Conservation (phyloP, 2,329 filamentous ascomycete species). For the Ilyonectria destructans region DNA sequence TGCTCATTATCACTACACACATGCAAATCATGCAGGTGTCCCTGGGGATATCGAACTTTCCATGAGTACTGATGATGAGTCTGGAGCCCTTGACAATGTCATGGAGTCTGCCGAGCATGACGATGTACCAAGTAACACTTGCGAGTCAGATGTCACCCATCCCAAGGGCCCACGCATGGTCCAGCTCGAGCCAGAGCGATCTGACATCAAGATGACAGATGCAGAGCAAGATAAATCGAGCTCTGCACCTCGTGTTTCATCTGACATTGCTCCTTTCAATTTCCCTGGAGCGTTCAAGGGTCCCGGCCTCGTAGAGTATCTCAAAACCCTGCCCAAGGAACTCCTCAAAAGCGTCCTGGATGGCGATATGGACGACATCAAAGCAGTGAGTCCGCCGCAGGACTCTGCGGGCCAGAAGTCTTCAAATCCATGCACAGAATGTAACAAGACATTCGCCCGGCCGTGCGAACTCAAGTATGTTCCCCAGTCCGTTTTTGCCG, state of each 20-base stretch:
- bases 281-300: slow-evolving; percentile 20
- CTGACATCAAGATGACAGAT: slow-evolving; percentile 41
- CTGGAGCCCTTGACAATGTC: background rate
- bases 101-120: background rate
- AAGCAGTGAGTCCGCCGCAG: slow-evolving; percentile 28
- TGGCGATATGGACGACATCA: slow-evolving; percentile 23
- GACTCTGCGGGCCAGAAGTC: slow-evolving; percentile 35
- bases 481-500: background rate
- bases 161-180: background rate
- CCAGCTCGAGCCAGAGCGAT: slow-evolving; percentile 20
- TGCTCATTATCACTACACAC: slow-evolving; percentile 14
- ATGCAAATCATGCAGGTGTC: background rate
- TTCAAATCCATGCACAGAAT: slow-evolving; percentile 56
- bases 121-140: slow-evolving; percentile 3
- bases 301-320: slow-evolving; percentile 37
- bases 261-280: background rate
- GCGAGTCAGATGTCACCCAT: slow-evolving; percentile 3
- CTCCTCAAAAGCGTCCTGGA: slow-evolving; percentile 54
- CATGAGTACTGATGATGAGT: background rate
- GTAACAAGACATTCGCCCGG: slow-evolving; percentile 64
- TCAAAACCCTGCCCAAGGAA: slow-evolving; percentile 52
- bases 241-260: background rate
- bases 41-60: background rate
- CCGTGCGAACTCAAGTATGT: slow-evolving; percentile 73
- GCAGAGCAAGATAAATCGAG: slow-evolving; percentile 17